Percentiles rank a stretch among this genome's conserved stretches.
phyloP scores from a whole-genome alignment of 1,284 basidiomycete species.

The Waitea zeae region DNA sequence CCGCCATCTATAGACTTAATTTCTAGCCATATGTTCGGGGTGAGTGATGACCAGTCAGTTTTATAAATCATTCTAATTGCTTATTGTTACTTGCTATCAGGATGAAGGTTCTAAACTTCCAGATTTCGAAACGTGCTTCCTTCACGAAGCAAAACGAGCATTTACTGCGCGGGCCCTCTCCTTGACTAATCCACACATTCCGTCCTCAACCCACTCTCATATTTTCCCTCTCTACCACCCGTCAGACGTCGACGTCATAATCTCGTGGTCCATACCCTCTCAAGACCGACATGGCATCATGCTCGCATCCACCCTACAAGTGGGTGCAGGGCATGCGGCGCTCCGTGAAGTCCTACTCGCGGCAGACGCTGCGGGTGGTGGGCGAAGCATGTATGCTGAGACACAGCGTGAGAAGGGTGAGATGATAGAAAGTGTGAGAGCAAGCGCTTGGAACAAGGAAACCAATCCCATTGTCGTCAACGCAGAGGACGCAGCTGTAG shows the following conservation, averaged over 20 bases:
- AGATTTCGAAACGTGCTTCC: too few relatives aligned
- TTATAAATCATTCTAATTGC: too few relatives aligned
- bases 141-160: conserved; percentile 31
- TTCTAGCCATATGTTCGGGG: too few relatives aligned
- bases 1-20: too few relatives aligned
- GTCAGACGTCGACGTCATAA: conserved; percentile 45
- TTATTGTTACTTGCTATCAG: too few relatives aligned
- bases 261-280: conserved; percentile 57
- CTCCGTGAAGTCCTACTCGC: conserved; percentile 38
- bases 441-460: conserved; percentile 64
- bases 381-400: conserved; percentile 79
- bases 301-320: conserved; percentile 34
- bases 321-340: conserved; percentile 52
- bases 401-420: conserved; percentile 56
- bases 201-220: conserved; percentile 24
- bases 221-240: conserved; percentile 76
- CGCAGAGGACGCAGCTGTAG: conserved; percentile 19
- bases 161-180: conserved; percentile 18
- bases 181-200: conserved; percentile 44
- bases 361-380: conserved; percentile 44
- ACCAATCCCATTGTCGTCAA: conserved; percentile 51
- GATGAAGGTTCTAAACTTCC: too few relatives aligned
- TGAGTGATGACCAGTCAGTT: too few relatives aligned
- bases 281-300: conserved; percentile 43
- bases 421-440: conserved; percentile 45